These are phyloP conservation scores for Neonectria hederae DNA, from an alignment of 2,329 filamentous ascomycete species.

Conservation along the genomic window DNA sequence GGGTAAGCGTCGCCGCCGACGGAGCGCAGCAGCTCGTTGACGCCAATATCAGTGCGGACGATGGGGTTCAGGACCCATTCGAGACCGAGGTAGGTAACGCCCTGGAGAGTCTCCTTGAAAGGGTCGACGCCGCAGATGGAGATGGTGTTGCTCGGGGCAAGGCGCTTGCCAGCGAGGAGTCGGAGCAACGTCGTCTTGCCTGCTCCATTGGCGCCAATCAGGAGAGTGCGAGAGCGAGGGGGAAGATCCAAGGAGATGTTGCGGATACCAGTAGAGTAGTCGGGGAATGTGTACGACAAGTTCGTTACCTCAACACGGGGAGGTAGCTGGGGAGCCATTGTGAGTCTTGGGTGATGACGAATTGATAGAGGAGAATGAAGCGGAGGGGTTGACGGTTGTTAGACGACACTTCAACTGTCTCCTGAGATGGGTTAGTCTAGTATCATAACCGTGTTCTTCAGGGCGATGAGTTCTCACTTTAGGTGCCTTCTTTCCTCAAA, in stretches of 20 bases:
- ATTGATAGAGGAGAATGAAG: slow-evolving; percentile 2
- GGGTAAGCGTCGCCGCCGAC: slow-evolving; percentile 89
- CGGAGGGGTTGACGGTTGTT: not conserved
- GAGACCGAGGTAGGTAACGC: slow-evolving; percentile 94
- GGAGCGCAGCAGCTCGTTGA: slow-evolving; percentile 82
- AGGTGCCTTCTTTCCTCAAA: not conserved
- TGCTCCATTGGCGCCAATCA: slow-evolving; percentile 96
- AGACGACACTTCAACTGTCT: not conserved
- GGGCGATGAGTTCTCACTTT: not conserved
- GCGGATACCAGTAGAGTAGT: slow-evolving; percentile 80
- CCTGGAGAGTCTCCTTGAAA: slow-evolving; percentile 88
- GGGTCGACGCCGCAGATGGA: slow-evolving; percentile 85
- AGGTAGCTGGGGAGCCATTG: slow-evolving; percentile 44
- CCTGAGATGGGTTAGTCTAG: not conserved
- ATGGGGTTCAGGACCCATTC: slow-evolving; percentile 99
- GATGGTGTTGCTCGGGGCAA: slow-evolving; percentile 81
- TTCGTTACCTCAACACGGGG: slow-evolving; percentile 77
- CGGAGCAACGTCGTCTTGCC: slow-evolving; percentile 97
- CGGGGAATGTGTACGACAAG: slow-evolving; percentile 89
- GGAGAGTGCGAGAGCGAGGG: slow-evolving; percentile 82
- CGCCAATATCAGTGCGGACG: slow-evolving; percentile 93
- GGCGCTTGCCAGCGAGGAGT: slow-evolving; percentile 92
- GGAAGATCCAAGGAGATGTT: slow-evolving; percentile 81
- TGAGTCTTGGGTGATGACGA: slow-evolving; percentile 21
- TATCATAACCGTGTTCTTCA: not conserved